These are phyloP conservation scores for Tilletiopsis washingtonensis DNA, from an alignment of 1,284 basidiomycete genomes.

Conservation along the genomic window DNA sequence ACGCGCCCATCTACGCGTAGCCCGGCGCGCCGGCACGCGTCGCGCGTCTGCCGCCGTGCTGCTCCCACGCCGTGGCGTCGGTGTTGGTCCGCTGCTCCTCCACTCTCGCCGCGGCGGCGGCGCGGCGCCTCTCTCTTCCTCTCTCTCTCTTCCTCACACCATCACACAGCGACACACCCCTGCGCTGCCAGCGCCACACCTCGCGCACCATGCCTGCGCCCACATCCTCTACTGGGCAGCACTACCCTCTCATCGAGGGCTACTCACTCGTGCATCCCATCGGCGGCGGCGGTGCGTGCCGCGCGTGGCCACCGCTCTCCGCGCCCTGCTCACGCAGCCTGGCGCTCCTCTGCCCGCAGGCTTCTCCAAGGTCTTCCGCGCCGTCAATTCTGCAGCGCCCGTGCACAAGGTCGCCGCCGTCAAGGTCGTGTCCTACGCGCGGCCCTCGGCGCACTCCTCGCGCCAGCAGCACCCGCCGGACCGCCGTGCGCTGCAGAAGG, in stretches of 20 bases:
- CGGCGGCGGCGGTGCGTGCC: slow-evolving; percentile 43
- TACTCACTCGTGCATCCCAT: slow-evolving; percentile 43
- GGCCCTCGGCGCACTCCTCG: slow-evolving; percentile 20
- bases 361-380: slow-evolving; percentile 39
- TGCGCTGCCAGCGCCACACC: no score
- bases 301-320: neutral
- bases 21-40: no score
- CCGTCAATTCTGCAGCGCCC: slow-evolving; percentile 25
- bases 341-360: neutral
- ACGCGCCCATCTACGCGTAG: no score
- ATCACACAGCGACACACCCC: no score
- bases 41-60: no score
- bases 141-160: no score
- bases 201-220: slow-evolving; percentile 15
- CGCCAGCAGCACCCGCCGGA: slow-evolving; percentile 33
- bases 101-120: no score
- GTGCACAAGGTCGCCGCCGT: slow-evolving; percentile 37
- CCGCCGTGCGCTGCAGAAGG: slow-evolving; percentile 58
- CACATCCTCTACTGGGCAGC: slow-evolving; percentile 40
- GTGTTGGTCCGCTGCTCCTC: no score
- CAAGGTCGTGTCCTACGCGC: slow-evolving; percentile 44
- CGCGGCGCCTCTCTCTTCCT: no score
- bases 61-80: no score
- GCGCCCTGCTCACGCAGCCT: neutral
- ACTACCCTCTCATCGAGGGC: slow-evolving; percentile 37